These are phyloP conservation scores for Dactylonectria macrodidyma DNA, from an alignment of 2,329 filamentous ascomycete genomes.

Conservation along the genomic window DNA sequence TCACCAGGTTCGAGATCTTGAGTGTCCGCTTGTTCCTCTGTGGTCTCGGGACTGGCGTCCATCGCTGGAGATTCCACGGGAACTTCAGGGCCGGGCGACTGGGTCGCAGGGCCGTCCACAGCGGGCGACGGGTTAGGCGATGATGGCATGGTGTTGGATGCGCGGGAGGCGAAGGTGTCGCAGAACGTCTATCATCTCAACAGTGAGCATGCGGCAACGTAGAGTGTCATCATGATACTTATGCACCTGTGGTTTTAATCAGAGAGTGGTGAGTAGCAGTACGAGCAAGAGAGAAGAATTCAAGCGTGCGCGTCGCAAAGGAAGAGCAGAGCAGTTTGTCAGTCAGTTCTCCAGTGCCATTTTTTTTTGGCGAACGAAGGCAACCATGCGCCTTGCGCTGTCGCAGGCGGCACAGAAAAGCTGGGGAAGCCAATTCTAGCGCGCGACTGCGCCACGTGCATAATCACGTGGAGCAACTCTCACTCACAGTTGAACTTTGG, in stretches of 20 bases:
- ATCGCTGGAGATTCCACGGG: conserved; percentile 26
- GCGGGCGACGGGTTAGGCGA: conserved; percentile 36
- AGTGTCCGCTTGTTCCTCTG: conserved; percentile 20
- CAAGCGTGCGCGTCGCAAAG: conserved; percentile 38
- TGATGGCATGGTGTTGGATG: conserved; percentile 38
- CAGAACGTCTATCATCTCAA: conserved; percentile 53
- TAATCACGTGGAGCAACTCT: not conserved
- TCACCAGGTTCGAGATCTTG: conserved; percentile 44
- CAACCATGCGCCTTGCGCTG: conserved; percentile 34
- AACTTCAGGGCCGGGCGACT: conserved; percentile 30
- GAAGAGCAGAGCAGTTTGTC: conserved; percentile 22
- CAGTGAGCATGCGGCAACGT: conserved; percentile 55
- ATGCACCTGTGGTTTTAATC: conserved; percentile 56
- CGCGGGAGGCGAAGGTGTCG: conserved; percentile 37
- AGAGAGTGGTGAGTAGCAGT: conserved; percentile 33
- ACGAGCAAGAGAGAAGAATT: conserved; percentile 23
- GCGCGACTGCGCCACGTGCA: conserved; percentile 34
- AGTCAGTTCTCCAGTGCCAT: not conserved
- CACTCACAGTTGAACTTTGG: too few relatives aligned
- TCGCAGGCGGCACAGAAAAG: not conserved
- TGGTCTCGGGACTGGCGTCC: conserved; percentile 34
- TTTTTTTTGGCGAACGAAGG: conserved; percentile 15
- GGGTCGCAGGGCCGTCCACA: conserved; percentile 33
- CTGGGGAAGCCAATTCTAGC: not conserved
- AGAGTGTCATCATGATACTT: conserved; percentile 55